Evolutionary conservation across 2,329 filamentous ascomycete genomes (phyloP), one percentile per base, ranked within the genome.

Genomic region (Cladosporium sphaerospermum): DNA sequence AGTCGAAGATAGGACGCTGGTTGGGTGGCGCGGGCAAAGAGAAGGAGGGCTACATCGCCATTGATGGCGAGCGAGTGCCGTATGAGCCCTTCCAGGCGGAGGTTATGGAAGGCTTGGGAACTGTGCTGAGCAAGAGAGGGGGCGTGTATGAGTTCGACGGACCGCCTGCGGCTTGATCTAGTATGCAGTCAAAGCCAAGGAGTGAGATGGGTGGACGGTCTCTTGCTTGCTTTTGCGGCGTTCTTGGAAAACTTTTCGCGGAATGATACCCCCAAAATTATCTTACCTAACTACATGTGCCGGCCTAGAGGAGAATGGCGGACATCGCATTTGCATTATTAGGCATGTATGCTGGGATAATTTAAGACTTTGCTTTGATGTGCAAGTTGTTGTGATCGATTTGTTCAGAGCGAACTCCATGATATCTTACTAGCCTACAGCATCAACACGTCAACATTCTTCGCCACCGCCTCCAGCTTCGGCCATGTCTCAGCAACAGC

Each of bases 71-170:
- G 72, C 79, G 81, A 51, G 78, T 95, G 2, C 87, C 89, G 0
- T 97, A 95, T 67, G 85, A 85, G 62, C 86, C 89, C 0, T 95
- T 96, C 67, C 93, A 99, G 73, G 89, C 85, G 2, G 93, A 99
- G 71, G 78, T 96, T 6, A 89, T 96, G 68, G 80, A 76, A 49
- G 87, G 86, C 0, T 75, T 99, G 19, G 93, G 89, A 1, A 89
- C 87, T 3, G 87, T 92, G n/a, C 74, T 97, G 58, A 89, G 88
- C 46, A 89, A 86, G 71, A 81, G 76, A 28, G 87, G 80, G 2
- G 76, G 83, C 56, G 71, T 79, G 52, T 96, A 89, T 67, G 89
- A 95, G 66, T 77, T 79, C 23, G 65, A 63, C 50, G 70, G 62
- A 40, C 61, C 59, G n/a, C 58, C 59, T 32, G 43, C 14, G 18